These are phyloP conservation scores for Pyrenula aspistea DNA, from an alignment of 495 filamentous ascomycete species.

Conservation along the genomic window DNA sequence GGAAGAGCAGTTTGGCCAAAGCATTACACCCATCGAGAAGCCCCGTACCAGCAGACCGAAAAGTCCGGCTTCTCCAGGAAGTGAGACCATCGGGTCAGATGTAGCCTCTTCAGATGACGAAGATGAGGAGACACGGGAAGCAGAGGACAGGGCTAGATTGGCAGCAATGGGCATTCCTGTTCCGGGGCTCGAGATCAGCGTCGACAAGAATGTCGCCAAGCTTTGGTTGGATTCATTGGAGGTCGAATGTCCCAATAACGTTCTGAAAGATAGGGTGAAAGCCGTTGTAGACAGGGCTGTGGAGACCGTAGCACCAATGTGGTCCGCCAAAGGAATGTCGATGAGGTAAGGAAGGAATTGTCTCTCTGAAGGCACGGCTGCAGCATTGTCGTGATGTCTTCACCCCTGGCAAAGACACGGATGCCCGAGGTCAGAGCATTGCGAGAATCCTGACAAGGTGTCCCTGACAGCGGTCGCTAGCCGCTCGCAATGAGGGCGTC, in stretches of 20 bases:
- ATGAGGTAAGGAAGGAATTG: conserved; percentile 1
- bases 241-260: conserved; percentile 67
- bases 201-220: conserved; percentile 76
- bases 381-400: too few species aligned
- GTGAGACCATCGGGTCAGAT: conserved; percentile 17
- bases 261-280: conserved; percentile 67
- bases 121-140: conserved; percentile 38
- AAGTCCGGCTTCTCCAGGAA: conserved; percentile 18
- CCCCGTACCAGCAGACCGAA: conserved; percentile 36
- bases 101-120: conserved; percentile 5
- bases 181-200: conserved; percentile 73
- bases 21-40: conserved; percentile 59
- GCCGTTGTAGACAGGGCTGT: conserved; percentile 84
- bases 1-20: conserved; percentile 84
- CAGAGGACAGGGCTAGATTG: conserved; percentile 52
- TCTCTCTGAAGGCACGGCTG: too few species aligned
- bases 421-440: too few species aligned
- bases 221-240: conserved; percentile 88
- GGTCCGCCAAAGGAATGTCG: conserved; percentile 22
- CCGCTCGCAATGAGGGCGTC: too few species aligned
- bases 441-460: too few species aligned
- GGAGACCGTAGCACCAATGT: conserved; percentile 78
- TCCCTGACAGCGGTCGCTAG: too few species aligned
- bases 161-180: conserved; percentile 75
- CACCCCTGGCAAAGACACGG: too few species aligned